Evolutionary conservation across 2,329 filamentous ascomycete genomes (phyloP), one percentile per base, ranked within the genome.

Genomic region (Chalara sp.): DNA sequence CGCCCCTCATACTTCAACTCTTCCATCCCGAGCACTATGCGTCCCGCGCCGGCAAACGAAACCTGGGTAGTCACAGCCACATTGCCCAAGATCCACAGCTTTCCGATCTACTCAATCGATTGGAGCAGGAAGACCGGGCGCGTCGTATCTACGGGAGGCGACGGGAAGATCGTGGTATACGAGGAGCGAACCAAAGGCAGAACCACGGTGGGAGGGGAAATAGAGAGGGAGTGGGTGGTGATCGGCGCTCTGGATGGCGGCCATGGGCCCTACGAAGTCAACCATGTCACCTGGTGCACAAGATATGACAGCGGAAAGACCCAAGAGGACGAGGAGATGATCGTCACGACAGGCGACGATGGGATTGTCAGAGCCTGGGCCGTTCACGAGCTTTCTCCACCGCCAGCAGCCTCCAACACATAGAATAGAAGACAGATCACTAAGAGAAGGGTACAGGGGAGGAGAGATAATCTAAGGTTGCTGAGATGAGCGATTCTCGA

Each of bases 201-300:
- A 59, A 65, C 13, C 48, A 59, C 51, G 3, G 58, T 63, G 11
- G 60, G 62, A 3, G 61, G 59, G 12, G 60, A 44, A 4, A 56
- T 63, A 6, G 61, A 62, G 43, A 79, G 77, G 1, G 76, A 79
- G 53, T 97, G 93, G 93, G 74, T 76, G 6, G 69, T 92, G 4
- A 63, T 95, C 12, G 80, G 82, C 0, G 78, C 79, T n/a, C 65
- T 87, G 1, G 76, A 84, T 45, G 84, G 84, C 33, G 88, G 85
- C 2, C 93, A 99, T 66, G 91, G 89, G 1, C 88, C 95, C 2
- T 96, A 92, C 64, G 93, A 99, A 70, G 78, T 97, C 56, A 99
- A 99, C 63, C 90, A 96, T 68, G 79, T 93, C 46, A 83, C 81
- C 2, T 99, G 93, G 93, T 90, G 89, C 58, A 80, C 78, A 60